Evolutionary conservation across 441 rosid species (phyloP).

Genomic region (Erysimum cheiri): DNA sequence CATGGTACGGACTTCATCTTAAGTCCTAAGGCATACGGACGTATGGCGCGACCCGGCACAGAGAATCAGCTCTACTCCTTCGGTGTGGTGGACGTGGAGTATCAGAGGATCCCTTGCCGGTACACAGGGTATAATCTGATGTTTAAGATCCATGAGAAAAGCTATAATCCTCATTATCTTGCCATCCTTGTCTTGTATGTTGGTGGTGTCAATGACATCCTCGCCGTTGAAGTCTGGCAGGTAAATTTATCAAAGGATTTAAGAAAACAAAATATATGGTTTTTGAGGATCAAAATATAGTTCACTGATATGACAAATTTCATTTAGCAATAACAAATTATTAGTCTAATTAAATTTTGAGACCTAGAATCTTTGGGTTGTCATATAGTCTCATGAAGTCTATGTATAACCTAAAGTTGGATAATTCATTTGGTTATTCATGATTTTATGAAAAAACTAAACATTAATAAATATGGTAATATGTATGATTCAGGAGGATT

Average conservation of each 20-base stretch:
- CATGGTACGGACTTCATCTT: slow-evolving; percentile 82
- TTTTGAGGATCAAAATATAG: not conserved
- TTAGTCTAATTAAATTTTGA: not conserved
- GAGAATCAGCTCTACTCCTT: slow-evolving; percentile 53
- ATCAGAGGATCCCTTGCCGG: slow-evolving; percentile 69
- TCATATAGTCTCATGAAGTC: too few species aligned
- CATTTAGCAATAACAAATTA: not conserved
- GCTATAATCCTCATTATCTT: slow-evolving; percentile 62
- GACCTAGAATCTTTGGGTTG: too few species aligned
- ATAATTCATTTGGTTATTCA: too few species aligned
- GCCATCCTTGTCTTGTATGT: slow-evolving; percentile 53
- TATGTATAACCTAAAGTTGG: too few species aligned
- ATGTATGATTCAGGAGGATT: slow-evolving; percentile 61
- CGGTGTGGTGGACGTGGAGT: slow-evolving; percentile 82
- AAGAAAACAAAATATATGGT: not conserved
- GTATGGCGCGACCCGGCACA: slow-evolving; percentile 53
- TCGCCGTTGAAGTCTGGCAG: slow-evolving; percentile 64
- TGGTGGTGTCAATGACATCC: slow-evolving; percentile 61
- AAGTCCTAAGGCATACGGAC: slow-evolving; percentile 68
- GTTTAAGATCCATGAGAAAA: slow-evolving; percentile 70
- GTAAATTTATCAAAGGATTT: slow-evolving; percentile 35
- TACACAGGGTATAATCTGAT: slow-evolving; percentile 56
- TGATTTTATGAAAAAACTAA: not conserved
- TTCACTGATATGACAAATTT: not conserved
- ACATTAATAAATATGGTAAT: not conserved